Evolutionary conservation across 305 asterid genomes (phyloP), one percentile per base, ranked within the genome.

Genomic region (Solanum hybrid): DNA sequence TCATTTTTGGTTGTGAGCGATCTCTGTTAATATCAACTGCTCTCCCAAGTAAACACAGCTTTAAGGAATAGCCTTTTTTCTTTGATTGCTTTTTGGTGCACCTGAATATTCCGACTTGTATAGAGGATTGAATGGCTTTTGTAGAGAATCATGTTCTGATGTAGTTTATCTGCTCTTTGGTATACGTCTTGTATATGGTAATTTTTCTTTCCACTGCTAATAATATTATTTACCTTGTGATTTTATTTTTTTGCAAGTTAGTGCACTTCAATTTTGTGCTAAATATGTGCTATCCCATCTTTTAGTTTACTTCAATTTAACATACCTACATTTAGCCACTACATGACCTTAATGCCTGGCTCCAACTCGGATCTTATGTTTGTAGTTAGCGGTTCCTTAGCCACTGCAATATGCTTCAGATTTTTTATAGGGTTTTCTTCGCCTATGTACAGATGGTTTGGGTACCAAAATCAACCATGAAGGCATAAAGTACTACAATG

Each of bases 401-500:
- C n/a, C 39, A 77, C 68, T 32, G 65, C 45, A 70, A 29, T 68
- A 33, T 87, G 29, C 51, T 79, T 61, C 57, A 83, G 81, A 83
- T 83, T 83, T 83, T 83, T 83, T 0, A 83, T 83, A 29, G 22
- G 75, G 86, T 68, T 80, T 88, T 61, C 89, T 82, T 38, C 65
- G 7, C 89, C 32, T 91, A 36, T 92, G 90, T 93, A 61, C 72
- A 94, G 96, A 93, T 89, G 96, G 96, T 89, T 90, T 93, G 90
- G 96, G 95, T 89, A 92, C 92, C 91, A 73, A 91, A 87, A 84
- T 93, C 51, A 95, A 94, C 89, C 65, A 80, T 86, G 94, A 92
- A 76, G 96, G 96, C 90, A 90, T 94, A 86, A 92, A 90, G 89
- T 89, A 94, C 89, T 94, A 94, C 91, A 82, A 92, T 89, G 91